Evolutionary conservation across 768 basidiomycete genomes (phyloP), one percentile per base, ranked within the genome.

Genomic region (Candolleomyces efflorescens): DNA sequence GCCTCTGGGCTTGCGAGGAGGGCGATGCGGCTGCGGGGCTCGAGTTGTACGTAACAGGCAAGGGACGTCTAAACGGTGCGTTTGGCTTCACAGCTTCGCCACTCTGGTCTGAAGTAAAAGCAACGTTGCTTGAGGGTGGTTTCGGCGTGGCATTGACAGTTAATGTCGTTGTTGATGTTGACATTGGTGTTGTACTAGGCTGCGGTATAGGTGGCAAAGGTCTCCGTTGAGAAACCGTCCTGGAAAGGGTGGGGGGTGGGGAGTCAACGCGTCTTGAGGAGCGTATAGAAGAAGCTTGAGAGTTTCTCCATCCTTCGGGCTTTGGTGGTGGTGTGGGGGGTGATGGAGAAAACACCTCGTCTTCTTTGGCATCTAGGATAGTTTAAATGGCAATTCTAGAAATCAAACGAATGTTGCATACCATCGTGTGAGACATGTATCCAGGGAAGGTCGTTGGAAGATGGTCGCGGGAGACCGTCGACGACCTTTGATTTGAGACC

Each of bases 291-390:
- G 51, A 13, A 18, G 51, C 18, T 11, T 5, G 36, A 13, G 26
- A 17, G 32, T 26, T n/a, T 23, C 51, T 53, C n/a, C 46, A 26
- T 22, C 20, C 13, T 20, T 20, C 51, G 15, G 51, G 23, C 22
- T 53, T 53, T 17, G 51, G 51, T 5, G 51, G 51, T 12, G 51
- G 51, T 10, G 51, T 53, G 10, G 51, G 51, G 22, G 51, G 51
- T 23, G 51, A 22, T 10, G 36, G 36, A 17, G 41, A 43, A 7
- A 43, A 11, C 18, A 20, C 41, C 10, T 15, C 13, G 41, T 20
- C 18, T 6, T 20, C 17, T 6, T 43, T 20, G 17, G 18, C 17
- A 3, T 43, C 41, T 43, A 20, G 5, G 41, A 43, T 17, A 43
- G 18, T 43, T 17, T 43, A 17, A 43, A 20, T 20, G 41, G 15